Percentiles rank a stretch among this genome's conserved stretches.
phyloP scores from a whole-genome alignment of 73 alveolate species.

The Stentor roeselii region DNA sequence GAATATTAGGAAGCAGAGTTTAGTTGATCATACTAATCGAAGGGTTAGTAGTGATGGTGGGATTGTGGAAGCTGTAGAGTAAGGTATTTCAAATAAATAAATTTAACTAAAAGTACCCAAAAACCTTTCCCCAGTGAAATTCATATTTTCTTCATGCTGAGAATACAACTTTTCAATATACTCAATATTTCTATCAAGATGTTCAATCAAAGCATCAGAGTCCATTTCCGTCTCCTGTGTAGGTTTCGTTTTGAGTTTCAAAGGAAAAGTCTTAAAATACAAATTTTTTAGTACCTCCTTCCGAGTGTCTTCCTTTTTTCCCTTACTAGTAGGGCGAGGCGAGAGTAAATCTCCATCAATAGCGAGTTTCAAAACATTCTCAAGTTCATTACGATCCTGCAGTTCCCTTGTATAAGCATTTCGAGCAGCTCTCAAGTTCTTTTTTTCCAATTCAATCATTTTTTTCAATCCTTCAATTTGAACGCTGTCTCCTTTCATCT shows the following conservation, averaged over 20 bases:
- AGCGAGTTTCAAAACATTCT: constrained; percentile 42
- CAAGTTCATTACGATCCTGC: constrained; percentile 44
- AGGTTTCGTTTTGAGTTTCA: not conserved
- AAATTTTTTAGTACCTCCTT: not conserved
- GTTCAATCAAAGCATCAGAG: not conserved
- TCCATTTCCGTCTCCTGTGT: not conserved
- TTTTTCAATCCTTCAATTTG: constrained; percentile 42
- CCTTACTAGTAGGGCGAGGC: not conserved
- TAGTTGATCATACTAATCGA: too few relatives aligned
- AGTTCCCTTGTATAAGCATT: constrained; percentile 58
- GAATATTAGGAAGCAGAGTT: not conserved
- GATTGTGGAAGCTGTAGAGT: too few relatives aligned
- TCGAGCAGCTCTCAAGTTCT: constrained; percentile 48
- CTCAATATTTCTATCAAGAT: not conserved
- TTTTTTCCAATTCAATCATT: constrained; percentile 45
- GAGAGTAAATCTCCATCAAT: constrained; percentile 30
- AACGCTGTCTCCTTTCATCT: not conserved
- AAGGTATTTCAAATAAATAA: too few relatives aligned
- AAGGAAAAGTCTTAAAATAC: constrained; percentile 13
- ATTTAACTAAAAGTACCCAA: not conserved
- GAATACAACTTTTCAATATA: not conserved
- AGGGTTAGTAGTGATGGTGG: too few relatives aligned
- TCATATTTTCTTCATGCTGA: constrained; percentile 11
- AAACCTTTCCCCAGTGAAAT: not conserved
- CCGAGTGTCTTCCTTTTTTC: not conserved